Percentiles rank a stretch among this genome's conserved stretches.
Conservation (phyloP, 441 rosid species). For the Euphorbia celastroides region DNA sequence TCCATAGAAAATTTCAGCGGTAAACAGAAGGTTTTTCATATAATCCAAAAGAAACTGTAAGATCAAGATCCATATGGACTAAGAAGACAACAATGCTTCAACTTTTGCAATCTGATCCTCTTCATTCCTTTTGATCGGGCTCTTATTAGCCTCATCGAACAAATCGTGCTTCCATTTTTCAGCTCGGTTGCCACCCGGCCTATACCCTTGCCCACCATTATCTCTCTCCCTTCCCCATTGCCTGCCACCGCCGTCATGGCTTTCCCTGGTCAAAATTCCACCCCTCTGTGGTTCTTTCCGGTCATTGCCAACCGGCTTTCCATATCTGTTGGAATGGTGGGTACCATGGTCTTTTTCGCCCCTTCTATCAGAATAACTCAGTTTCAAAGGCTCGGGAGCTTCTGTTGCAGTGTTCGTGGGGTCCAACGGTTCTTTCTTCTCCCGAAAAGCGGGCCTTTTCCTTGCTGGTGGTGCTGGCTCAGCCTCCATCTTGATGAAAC, state of each 20-base stretch:
- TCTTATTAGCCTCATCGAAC: constrained; percentile 68
- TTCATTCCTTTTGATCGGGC: constrained; percentile 58
- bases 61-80: constrained; percentile 30
- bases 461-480: constrained; percentile 37
- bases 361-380: constrained; percentile 32
- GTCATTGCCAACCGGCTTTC: constrained; percentile 36
- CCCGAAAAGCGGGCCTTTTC: constrained; percentile 85
- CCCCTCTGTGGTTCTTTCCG: constrained; percentile 43
- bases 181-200: constrained; percentile 30
- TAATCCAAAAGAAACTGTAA: not conserved
- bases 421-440: constrained; percentile 50
- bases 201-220: constrained; percentile 42
- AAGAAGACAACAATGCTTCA: constrained; percentile 78
- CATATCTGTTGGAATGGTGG: constrained; percentile 35
- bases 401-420: constrained; percentile 31
- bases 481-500: constrained; percentile 49
- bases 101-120: constrained; percentile 89
- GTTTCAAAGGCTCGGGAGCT: constrained; percentile 31
- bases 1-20: not conserved
- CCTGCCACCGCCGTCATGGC: constrained; percentile 29
- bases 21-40: not conserved
- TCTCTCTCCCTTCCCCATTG: constrained; percentile 50
- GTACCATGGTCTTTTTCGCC: constrained; percentile 42
- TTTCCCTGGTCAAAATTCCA: constrained; percentile 33
- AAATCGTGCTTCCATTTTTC: constrained; percentile 96